Conservation (phyloP, 2,329 filamentous ascomycete genomes). For the Cladophialophora carrionii region DNA sequence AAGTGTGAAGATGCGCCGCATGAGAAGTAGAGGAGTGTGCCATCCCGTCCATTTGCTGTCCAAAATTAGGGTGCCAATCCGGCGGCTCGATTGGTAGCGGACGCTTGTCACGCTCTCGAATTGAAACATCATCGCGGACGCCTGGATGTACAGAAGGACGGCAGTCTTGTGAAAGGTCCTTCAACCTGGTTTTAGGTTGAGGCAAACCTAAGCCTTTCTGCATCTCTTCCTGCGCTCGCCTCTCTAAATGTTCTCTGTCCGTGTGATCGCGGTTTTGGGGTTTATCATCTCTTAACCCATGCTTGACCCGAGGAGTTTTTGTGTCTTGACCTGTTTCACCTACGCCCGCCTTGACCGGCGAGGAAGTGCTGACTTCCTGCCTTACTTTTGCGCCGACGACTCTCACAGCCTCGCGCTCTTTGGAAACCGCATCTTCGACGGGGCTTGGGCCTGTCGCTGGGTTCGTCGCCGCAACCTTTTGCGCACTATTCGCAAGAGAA, state of each 20-base stretch:
- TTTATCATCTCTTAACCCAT: not conserved
- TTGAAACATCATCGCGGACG: too few species aligned
- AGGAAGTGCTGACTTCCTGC: not conserved
- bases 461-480: not conserved
- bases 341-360: not conserved
- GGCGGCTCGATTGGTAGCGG: too few species aligned
- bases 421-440: not conserved
- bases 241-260: not conserved
- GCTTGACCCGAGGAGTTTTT: not conserved
- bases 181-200: not conserved
- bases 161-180: not conserved
- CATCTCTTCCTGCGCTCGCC: not conserved
- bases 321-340: not conserved
- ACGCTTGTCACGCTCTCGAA: too few species aligned
- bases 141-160: too few species aligned
- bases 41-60: not conserved
- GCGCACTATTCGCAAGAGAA: not conserved
- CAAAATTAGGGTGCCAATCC: too few species aligned
- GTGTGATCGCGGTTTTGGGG: not conserved
- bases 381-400: not conserved
- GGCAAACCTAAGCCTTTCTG: not conserved
- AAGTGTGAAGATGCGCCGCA: not conserved
- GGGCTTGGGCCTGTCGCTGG: not conserved
- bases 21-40: not conserved
- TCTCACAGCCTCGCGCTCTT: not conserved